Base-by-base conservation (phyloP, 2,329 filamentous ascomycete species). In the Epichloe festucae region DNA sequence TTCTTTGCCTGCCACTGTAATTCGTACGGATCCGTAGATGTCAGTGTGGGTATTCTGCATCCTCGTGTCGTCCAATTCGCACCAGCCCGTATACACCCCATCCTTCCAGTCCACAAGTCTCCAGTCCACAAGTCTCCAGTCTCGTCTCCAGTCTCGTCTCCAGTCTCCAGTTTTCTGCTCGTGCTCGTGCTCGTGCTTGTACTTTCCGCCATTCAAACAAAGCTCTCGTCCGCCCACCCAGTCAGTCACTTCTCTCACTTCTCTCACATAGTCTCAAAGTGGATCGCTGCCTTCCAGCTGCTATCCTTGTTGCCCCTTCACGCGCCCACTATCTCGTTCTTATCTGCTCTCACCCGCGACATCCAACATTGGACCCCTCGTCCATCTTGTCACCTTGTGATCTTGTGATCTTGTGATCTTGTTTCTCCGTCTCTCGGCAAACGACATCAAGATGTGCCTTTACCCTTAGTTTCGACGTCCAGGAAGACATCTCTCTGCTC, bases 271-370 rank as follows among this genome's bases (percentile, higher is more conserved):
- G 42, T 27, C 42, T 14, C 42, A 45, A 31, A 45, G 42, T 45
- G 42, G 42, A 45, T 45, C 42, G 42, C 19, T 27, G 21, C 21
- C 42, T 43, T 2, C 40, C 40, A 3, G 6, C 23, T 19, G 17
- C 17, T 27, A 15, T n/a, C 42, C 23, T 31, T 10, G 15, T 44
- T 19, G 19, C n/a, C 23, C 17, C 19, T 21, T 31, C 21, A 45
- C 27, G 43, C 31, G 31, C 31, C 31, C 31, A 15, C 34, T 38
- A 42, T 42, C 48, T 50, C 15, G 27, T 31, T 31, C 48, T 50
- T 50, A 50, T 50, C 48, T 50, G 40, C 41, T 40, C 15, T 50
- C 40, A n/a, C 12, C 40, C 17, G 39, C 31, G 12, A 50, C 40
- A 50, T 44, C 34, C 31, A 31, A 4, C 27, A 31, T 10, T 31